Evolutionary conservation across 768 basidiomycete genomes (phyloP), one percentile per base, ranked within the genome.

Genomic region (Phylloporus sp.): DNA sequence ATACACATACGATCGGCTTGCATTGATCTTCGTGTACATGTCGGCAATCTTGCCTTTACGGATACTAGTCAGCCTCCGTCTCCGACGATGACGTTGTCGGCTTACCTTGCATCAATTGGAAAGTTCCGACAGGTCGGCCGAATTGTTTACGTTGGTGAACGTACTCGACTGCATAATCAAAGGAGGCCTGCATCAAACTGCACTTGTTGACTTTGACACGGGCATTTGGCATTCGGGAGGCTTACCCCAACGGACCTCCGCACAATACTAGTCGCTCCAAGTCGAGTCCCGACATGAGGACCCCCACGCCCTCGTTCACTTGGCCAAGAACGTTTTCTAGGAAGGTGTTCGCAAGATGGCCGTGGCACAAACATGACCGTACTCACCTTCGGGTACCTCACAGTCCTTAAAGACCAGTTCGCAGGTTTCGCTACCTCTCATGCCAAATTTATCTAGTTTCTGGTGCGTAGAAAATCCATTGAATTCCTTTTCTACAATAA

Each of bases 141-240:
- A 97, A 97, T 65, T 97, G 95, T 69, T 91, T 83, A 56, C 95
- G 80, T 49, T 94, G 86, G 64, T 97, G 95, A n/a, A 93, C 80
- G 65, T 97, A 97, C 62, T 88, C 85, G 8, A 92, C 76, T 10
- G 89, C 86, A 56, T 85, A 76, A 67, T 97, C 93, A 62, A 95
- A 93, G 5, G 95, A 91, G 8, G 91, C 86, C 69, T 95, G 93
- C 91, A 93, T 93, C 50, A 95, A 77, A 26, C 90, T 91, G 55
- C 12, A 34, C 22, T 32, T 39, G 46, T 57, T 41, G 31, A 58
- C 41, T 42, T n/a, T 45, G 31, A 45, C 22, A 26, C 45, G 24
- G 20, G 45, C 49, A 54, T 44, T 47, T 1, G 18, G 22, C 34
- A 42, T 34, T 28, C 32, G 23, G 34, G 53, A 12, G 23, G 56